phyloP scores from a whole-genome alignment of 2,329 filamentous ascomycete species.

The Phialocephala subalpina region DNA sequence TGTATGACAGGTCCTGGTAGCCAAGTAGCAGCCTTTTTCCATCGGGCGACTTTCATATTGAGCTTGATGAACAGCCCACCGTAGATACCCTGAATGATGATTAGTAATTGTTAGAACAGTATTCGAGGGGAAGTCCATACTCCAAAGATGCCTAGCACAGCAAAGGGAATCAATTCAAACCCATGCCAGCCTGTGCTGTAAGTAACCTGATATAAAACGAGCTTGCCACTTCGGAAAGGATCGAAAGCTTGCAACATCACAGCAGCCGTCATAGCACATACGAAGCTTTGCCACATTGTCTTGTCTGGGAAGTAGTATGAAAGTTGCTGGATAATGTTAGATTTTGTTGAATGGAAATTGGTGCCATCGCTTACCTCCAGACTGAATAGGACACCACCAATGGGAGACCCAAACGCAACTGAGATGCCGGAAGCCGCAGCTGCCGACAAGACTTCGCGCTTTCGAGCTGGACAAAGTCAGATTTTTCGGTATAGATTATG shows the following conservation, averaged over 20 bases:
- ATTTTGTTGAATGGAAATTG: slow-evolving; percentile 10
- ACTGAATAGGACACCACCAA: slow-evolving; percentile 93
- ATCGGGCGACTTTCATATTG: slow-evolving; percentile 86
- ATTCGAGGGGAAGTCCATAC: slow-evolving; percentile 47
- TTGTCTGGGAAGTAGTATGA: slow-evolving; percentile 99
- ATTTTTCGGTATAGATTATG: slow-evolving; percentile 25
- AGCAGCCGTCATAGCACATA: slow-evolving; percentile 98
- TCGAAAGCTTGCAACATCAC: slow-evolving; percentile 92
- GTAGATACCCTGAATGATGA: slow-evolving; percentile 74
- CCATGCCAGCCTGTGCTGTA: slow-evolving; percentile 93
- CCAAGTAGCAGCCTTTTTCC: slow-evolving; percentile 72
- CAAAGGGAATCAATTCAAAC: slow-evolving; percentile 91
- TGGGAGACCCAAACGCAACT: slow-evolving; percentile 71
- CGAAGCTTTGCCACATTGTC: slow-evolving; percentile 99
- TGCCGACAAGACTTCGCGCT: slow-evolving; percentile 91
- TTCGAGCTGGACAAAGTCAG: slow-evolving; percentile 69
- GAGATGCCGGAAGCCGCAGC: slow-evolving; percentile 75
- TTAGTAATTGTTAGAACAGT: slow-evolving; percentile 21
- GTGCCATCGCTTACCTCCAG: slow-evolving; percentile 68
- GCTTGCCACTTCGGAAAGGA: slow-evolving; percentile 92
- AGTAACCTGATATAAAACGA: slow-evolving; percentile 94
- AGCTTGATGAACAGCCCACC: slow-evolving; percentile 93
- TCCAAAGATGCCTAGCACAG: slow-evolving; percentile 84
- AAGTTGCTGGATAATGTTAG: slow-evolving; percentile 68
- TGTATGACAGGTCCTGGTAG: slow-evolving; percentile 80